Evolutionary conservation across 331 rosid genomes (phyloP).

Genomic region (Pyracantha coccinea): DNA sequence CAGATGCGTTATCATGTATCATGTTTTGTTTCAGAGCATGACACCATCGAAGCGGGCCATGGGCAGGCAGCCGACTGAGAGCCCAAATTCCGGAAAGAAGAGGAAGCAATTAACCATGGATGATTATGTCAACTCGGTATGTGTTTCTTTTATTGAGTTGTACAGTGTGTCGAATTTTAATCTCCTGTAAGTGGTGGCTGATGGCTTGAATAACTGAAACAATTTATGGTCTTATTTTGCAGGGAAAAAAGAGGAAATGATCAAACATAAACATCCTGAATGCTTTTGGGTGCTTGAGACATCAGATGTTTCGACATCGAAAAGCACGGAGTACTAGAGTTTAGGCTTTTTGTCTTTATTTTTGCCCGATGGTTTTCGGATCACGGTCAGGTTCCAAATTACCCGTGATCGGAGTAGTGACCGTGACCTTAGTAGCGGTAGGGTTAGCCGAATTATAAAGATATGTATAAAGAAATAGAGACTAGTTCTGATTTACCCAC

Average conservation of each 20-base stretch:
- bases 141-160: constrained; percentile 14
- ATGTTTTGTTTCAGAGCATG: constrained; percentile 48
- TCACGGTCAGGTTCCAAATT: not conserved
- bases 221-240: constrained; percentile 17
- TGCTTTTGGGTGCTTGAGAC: not conserved
- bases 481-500: not conserved
- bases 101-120: constrained; percentile 85
- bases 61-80: constrained; percentile 61
- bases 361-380: not conserved
- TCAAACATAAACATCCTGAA: not conserved
- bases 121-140: constrained; percentile 55
- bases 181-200: not conserved
- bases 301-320: not conserved
- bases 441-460: not conserved
- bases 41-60: constrained; percentile 75
- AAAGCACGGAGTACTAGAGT: not conserved
- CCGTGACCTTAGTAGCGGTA: not conserved
- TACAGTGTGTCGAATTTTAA: not conserved
- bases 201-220: constrained; percentile 9
- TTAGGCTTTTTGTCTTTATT: not conserved
- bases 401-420: not conserved
- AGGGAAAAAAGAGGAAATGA: constrained; percentile 76
- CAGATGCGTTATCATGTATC: not conserved
- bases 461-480: not conserved
- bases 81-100: constrained; percentile 60